Percentiles rank a stretch among this genome's conserved stretches.
Evolutionary conservation across 176 grass and related monocot genomes (phyloP).

Genomic region (Hsuehochloa calcarea): DNA sequence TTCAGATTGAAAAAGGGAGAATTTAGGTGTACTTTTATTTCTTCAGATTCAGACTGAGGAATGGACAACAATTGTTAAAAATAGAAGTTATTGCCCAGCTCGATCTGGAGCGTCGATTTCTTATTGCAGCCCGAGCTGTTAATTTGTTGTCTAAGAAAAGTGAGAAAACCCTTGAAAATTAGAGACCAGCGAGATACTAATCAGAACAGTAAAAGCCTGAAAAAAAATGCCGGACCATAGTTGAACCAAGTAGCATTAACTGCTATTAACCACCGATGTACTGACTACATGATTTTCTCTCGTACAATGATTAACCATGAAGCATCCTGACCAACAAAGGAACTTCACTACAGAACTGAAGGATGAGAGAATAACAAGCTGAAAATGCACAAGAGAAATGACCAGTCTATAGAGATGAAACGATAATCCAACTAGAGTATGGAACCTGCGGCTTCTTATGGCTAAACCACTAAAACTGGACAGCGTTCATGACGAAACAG

Average conservation of each 20-base stretch:
- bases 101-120: neutral
- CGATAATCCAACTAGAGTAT: conserved; percentile 14
- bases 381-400: neutral
- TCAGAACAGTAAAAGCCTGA: neutral
- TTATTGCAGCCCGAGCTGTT: neutral
- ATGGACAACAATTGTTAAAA: too few species aligned
- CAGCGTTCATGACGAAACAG: conserved; percentile 43
- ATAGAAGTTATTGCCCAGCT: neutral
- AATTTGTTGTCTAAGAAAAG: neutral
- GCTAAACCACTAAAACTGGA: conserved; percentile 51
- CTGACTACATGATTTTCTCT: neutral
- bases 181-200: too few species aligned
- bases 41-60: neutral
- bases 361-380: neutral
- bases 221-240: neutral
- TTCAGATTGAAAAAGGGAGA: neutral
- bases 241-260: neutral
- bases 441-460: conserved; percentile 48
- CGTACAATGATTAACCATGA: neutral
- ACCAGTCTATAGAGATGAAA: neutral
- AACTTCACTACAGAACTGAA: neutral
- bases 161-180: too few species aligned
- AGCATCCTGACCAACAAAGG: neutral
- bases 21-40: neutral
- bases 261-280: neutral